phyloP scores from a whole-genome alignment of 441 rosid species.

The Pelargonium cotyledonis region DNA sequence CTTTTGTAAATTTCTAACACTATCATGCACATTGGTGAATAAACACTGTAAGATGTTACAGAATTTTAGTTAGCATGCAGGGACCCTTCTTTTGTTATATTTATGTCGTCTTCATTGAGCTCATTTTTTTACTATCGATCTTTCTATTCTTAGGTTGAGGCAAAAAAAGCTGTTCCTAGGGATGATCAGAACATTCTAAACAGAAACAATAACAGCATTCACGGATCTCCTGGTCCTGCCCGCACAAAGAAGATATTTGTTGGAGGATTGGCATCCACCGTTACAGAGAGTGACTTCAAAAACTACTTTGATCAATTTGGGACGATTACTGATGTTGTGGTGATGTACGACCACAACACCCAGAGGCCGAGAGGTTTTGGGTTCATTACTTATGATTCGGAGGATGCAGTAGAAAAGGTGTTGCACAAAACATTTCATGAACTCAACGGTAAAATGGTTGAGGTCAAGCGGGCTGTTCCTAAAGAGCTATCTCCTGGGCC shows the following conservation, averaged over 20 bases:
- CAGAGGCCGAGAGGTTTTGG: slow-evolving; percentile 76
- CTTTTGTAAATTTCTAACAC: background rate
- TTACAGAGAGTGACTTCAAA: background rate
- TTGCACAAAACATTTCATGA: slow-evolving; percentile 6
- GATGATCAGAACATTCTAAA: slow-evolving; percentile 50
- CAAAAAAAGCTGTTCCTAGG: slow-evolving; percentile 73
- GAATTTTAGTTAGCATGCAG: background rate
- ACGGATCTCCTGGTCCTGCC: slow-evolving; percentile 47
- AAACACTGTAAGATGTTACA: background rate
- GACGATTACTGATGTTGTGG: slow-evolving; percentile 54
- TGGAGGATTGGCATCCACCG: slow-evolving; percentile 4
- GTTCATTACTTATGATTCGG: slow-evolving; percentile 63
- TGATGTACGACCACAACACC: slow-evolving; percentile 71
- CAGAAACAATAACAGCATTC: slow-evolving; percentile 41
- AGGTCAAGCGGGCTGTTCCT: slow-evolving; percentile 70
- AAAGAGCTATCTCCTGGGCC: slow-evolving; percentile 57
- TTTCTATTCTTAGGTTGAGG: slow-evolving; percentile 53
- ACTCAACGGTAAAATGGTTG: slow-evolving; percentile 39
- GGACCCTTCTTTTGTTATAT: background rate
- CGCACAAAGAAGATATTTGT: slow-evolving; percentile 6
- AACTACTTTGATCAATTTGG: slow-evolving; percentile 6
- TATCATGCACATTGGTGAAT: background rate
- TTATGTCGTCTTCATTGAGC: background rate
- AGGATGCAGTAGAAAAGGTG: slow-evolving; percentile 60
- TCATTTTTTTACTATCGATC: background rate